A percentile compares a stretch with the other conserved stretches of the same genome.
These are phyloP conservation scores for Clitoria ternatea DNA, from an alignment of 306 rosid genomes.

Conservation along the genomic window DNA sequence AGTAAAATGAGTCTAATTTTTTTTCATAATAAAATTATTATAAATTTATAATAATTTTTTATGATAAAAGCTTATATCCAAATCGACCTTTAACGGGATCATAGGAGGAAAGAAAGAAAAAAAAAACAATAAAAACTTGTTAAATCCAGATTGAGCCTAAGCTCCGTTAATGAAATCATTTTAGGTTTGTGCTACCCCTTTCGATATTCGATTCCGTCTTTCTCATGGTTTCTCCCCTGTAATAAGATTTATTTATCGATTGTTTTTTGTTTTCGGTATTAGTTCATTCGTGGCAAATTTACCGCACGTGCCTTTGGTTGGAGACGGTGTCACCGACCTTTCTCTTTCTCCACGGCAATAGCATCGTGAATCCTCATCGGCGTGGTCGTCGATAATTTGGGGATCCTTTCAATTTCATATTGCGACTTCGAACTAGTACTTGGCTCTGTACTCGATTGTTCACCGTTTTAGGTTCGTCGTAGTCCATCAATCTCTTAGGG, in stretches of 20 bases:
- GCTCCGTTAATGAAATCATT: not conserved
- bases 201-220: not conserved
- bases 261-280: conserved; percentile 16
- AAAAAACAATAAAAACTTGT: not conserved
- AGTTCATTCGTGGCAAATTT: conserved; percentile 32
- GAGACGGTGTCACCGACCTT: conserved; percentile 35
- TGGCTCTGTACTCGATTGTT: conserved; percentile 3
- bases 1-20: too few species aligned
- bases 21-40: too few species aligned
- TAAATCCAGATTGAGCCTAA: not conserved
- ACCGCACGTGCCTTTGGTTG: conserved; percentile 38
- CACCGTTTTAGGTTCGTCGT: conserved; percentile 27
- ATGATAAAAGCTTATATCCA: not conserved
- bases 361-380: conserved; percentile 29
- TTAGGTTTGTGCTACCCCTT: not conserved
- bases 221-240: not conserved
- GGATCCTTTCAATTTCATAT: not conserved
- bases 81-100: not conserved
- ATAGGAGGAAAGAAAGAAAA: too few species aligned
- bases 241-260: not conserved
- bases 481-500: conserved; percentile 28
- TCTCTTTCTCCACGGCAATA: conserved; percentile 29
- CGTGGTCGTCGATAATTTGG: not conserved
- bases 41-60: too few species aligned
- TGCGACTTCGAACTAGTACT: not conserved